A percentile compares a stretch with the other conserved stretches of the same genome.
Evolutionary conservation across 495 filamentous ascomycete genomes (phyloP).

Genomic region (Tuber calosporum): DNA sequence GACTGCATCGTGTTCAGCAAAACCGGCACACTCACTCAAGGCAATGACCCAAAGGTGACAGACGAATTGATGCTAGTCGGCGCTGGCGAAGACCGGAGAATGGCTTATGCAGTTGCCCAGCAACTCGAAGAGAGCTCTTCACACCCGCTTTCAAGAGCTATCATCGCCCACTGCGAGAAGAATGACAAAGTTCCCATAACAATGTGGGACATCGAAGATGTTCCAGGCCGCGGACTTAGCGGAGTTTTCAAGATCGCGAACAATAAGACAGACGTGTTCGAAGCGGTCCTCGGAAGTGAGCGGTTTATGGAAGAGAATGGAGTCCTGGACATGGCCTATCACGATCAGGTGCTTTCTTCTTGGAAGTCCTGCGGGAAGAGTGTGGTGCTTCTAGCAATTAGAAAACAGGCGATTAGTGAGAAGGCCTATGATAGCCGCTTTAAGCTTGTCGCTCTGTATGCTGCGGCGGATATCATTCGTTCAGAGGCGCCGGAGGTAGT

Average conservation of each 20-base stretch:
- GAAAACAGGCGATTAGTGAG: background rate
- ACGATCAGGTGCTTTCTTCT: conserved; percentile 47
- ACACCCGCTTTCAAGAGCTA: conserved; percentile 77
- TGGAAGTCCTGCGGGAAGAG: conserved; percentile 68
- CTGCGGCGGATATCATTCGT: conserved; percentile 68
- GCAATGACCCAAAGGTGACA: conserved; percentile 69
- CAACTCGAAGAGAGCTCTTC: conserved; percentile 71
- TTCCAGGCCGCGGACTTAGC: conserved; percentile 71
- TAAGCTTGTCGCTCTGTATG: conserved; percentile 48
- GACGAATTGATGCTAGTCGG: conserved; percentile 55
- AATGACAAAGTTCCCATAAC: background rate
- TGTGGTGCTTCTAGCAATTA: conserved; percentile 60
- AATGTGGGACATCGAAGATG: conserved; percentile 59
- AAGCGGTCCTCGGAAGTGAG: conserved; percentile 77
- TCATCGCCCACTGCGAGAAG: conserved; percentile 50
- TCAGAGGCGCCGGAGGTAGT: conserved; percentile 63
- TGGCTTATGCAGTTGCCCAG: conserved; percentile 50
- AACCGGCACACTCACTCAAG: conserved; percentile 81
- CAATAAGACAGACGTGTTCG: conserved; percentile 43
- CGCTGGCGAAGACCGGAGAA: conserved; percentile 30
- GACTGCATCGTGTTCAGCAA: conserved; percentile 91
- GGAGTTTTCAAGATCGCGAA: conserved; percentile 52
- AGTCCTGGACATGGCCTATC: conserved; percentile 5
- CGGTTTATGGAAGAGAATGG: conserved; percentile 51
- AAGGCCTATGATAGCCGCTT: conserved; percentile 13